A percentile compares a stretch with the other conserved stretches of the same genome.
phyloP scores from a whole-genome alignment of 306 rosid genomes.

The Psophocarpus tetragonolobus region DNA sequence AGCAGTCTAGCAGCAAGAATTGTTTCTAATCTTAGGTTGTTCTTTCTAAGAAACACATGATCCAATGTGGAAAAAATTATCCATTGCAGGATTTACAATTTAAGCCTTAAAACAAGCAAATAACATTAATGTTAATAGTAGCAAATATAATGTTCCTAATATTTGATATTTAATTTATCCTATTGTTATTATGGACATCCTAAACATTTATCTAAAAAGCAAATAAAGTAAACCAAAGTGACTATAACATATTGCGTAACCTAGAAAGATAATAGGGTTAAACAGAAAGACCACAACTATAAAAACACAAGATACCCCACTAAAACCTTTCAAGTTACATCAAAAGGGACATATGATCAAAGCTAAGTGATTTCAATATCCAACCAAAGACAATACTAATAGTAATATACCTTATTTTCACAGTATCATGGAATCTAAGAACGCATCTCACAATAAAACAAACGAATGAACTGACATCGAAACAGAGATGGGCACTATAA shows the following conservation, averaged over 20 bases:
- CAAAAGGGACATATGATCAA: background rate
- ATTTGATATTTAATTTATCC: background rate
- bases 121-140: background rate
- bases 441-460: slow-evolving; percentile 22
- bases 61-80: background rate
- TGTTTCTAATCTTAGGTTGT: background rate
- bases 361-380: background rate
- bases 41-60: background rate
- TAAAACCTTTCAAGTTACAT: background rate
- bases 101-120: background rate
- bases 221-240: slow-evolving; percentile 1
- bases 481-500: slow-evolving; percentile 5
- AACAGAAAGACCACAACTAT: slow-evolving; percentile 10
- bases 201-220: background rate
- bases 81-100: background rate
- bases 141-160: background rate
- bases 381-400: background rate
- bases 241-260: background rate
- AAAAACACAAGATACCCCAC: background rate
- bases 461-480: background rate
- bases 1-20: slow-evolving; percentile 1
- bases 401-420: slow-evolving; percentile 17
- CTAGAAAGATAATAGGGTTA: background rate
- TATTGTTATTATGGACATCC: background rate
- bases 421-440: slow-evolving; percentile 13